These are phyloP conservation scores for Fistulifera solaris DNA, from an alignment of 108 stramenopile species.

Conservation along the genomic window DNA sequence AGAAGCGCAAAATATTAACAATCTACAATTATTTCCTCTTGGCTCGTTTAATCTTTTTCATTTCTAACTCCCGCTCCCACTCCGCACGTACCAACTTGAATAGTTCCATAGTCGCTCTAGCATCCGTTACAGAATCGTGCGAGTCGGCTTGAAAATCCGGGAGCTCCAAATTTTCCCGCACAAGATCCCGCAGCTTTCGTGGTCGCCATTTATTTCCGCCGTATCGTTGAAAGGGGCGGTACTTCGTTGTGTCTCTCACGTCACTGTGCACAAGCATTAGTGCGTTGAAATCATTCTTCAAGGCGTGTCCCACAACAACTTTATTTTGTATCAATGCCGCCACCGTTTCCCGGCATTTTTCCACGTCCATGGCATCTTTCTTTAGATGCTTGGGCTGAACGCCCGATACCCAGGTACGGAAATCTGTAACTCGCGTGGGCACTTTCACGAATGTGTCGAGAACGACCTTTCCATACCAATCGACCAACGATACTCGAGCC, in stretches of 20 bases:
- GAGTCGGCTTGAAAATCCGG: conserved; percentile 52
- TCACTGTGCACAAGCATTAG: conserved; percentile 78
- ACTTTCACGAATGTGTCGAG: conserved; percentile 84
- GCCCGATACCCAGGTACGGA: conserved; percentile 84
- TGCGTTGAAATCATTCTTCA: conserved; percentile 90
- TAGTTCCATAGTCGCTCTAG: conserved; percentile 76
- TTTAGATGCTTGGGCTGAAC: conserved; percentile 73
- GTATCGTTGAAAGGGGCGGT: conserved; percentile 74
- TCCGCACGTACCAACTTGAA: conserved; percentile 51
- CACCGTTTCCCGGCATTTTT: conserved; percentile 64
- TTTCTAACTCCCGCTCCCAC: conserved; percentile 52
- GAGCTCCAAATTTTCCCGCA: conserved; percentile 61
- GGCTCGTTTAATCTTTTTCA: conserved; percentile 1
- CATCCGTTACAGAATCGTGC: conserved; percentile 80
- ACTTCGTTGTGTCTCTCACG: conserved; percentile 89
- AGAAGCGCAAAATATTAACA: no score
- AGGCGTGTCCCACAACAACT: conserved; percentile 92
- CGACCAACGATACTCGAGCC: conserved; percentile 80
- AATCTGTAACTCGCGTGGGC: conserved; percentile 87
- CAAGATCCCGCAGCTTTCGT: conserved; percentile 84
- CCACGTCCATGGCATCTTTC: conserved; percentile 65
- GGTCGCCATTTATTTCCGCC: conserved; percentile 80
- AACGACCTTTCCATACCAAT: conserved; percentile 65
- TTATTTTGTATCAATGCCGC: conserved; percentile 69
- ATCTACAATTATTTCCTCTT: not conserved